Evolutionary conservation across 441 rosid species (phyloP).

Genomic region (Mallotus repandus): DNA sequence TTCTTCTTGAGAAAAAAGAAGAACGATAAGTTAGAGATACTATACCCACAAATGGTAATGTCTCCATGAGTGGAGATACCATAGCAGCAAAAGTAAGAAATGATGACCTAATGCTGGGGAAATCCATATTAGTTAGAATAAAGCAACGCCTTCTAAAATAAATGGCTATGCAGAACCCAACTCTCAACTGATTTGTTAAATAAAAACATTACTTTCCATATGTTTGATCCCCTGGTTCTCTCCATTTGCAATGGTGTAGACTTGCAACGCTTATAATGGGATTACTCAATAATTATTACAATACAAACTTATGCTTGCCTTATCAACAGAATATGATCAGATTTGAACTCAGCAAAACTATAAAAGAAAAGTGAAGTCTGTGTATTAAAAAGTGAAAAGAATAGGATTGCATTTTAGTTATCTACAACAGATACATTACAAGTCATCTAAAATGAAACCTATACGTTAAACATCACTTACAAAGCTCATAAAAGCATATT

Average conservation of each 20-base stretch:
- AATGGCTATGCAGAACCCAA: neutral
- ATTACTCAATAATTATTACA: neutral
- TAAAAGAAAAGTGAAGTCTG: neutral
- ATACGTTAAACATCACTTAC: neutral
- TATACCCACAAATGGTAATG: neutral
- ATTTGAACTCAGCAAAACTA: neutral
- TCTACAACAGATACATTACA: neutral
- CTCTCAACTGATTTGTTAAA: constrained; percentile 5
- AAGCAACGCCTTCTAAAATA: neutral
- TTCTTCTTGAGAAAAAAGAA: neutral
- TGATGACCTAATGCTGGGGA: neutral
- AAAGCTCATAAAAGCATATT: neutral
- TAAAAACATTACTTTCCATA: constrained; percentile 5
- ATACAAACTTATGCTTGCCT: neutral
- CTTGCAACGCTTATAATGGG: constrained; percentile 12
- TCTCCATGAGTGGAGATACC: neutral
- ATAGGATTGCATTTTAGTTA: neutral
- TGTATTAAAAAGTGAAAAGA: neutral
- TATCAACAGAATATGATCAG: neutral
- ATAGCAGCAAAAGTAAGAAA: neutral
- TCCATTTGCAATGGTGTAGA: constrained; percentile 1
- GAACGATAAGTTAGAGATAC: too few relatives aligned
- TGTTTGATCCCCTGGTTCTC: neutral
- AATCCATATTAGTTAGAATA: neutral
- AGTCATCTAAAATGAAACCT: constrained; percentile 1